Conservation (phyloP, 371 early-diverging fungal genomes). For the Apophysomyces variabilis region DNA sequence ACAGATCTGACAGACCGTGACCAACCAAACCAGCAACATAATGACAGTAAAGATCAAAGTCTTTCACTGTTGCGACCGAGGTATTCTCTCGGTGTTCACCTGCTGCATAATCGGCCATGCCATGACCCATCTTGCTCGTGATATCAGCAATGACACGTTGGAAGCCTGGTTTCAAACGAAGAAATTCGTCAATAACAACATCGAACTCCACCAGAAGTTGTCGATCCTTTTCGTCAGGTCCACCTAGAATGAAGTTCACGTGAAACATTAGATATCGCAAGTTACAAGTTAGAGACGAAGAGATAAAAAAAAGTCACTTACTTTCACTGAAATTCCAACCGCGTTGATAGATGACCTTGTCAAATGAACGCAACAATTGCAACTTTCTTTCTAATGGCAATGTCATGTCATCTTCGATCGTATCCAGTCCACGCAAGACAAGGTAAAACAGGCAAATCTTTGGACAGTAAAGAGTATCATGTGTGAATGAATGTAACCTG, state of each 20-base stretch:
- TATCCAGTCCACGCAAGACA: conserved; percentile 94
- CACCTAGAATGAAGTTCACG: conserved; percentile 50
- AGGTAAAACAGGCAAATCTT: conserved; percentile 88
- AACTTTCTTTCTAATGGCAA: conserved; percentile 78
- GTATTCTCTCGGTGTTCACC: conserved; percentile 66
- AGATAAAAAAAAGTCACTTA: conserved; percentile 31
- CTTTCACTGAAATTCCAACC: conserved; percentile 91
- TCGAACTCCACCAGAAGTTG: conserved; percentile 86
- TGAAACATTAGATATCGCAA: neutral
- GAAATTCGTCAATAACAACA: conserved; percentile 88
- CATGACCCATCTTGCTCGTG: conserved; percentile 88
- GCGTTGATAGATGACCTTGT: conserved; percentile 73
- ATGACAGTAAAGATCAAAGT: conserved; percentile 96
- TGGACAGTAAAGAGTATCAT: neutral
- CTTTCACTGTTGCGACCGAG: conserved; percentile 74
- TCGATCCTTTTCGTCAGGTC: conserved; percentile 94
- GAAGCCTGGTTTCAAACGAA: conserved; percentile 76
- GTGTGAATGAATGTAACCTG: neutral
- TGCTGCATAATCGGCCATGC: conserved; percentile 90
- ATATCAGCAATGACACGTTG: conserved; percentile 91
- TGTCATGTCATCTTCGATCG: conserved; percentile 98
- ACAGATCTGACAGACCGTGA: conserved; percentile 89
- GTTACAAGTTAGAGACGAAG: neutral
- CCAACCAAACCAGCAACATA: conserved; percentile 98
- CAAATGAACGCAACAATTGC: conserved; percentile 77